Evolutionary conservation across 805 yeast genomes (phyloP).

Genomic region (Schwanniomyces sp.): DNA sequence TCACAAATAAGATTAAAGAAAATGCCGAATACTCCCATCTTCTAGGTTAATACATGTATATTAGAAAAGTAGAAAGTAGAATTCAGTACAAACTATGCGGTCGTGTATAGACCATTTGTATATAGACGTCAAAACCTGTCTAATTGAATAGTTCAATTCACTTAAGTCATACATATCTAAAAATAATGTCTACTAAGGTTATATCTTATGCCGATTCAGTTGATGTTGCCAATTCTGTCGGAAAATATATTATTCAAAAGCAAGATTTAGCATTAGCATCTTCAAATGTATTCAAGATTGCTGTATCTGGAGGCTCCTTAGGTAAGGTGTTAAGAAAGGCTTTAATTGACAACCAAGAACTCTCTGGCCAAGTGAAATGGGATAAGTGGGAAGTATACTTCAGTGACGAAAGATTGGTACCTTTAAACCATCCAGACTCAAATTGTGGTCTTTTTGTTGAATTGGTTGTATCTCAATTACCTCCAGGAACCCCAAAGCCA

Average conservation of each 20-base stretch:
- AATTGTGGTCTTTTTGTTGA: slow-evolving; percentile 78
- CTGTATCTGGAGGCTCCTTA: slow-evolving; percentile 89
- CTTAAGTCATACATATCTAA: neutral
- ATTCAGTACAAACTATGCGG: neutral
- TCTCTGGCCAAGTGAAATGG: slow-evolving; percentile 57
- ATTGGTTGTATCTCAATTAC: slow-evolving; percentile 54
- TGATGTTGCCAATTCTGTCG: slow-evolving; percentile 68
- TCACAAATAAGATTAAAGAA: slow-evolving; percentile 79
- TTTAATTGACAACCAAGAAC: slow-evolving; percentile 54
- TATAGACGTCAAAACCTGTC: neutral
- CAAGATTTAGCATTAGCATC: slow-evolving; percentile 62
- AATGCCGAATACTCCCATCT: slow-evolving; percentile 88
- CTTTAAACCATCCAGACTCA: slow-evolving; percentile 78
- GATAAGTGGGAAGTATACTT: slow-evolving; percentile 77
- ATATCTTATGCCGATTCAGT: slow-evolving; percentile 53
- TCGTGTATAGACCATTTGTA: neutral
- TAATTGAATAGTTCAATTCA: neutral
- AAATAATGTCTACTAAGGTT: slow-evolving; percentile 34
- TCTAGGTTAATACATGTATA: slow-evolving; percentile 37
- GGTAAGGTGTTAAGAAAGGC: slow-evolving; percentile 71
- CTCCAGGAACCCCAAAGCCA: slow-evolving; percentile 47
- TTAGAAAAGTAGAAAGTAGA: neutral
- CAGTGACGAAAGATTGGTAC: slow-evolving; percentile 89
- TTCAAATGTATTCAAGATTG: slow-evolving; percentile 58
- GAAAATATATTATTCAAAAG: slow-evolving; percentile 54